Conservation (phyloP, 2,329 filamentous ascomycete species). For the Exophiala sideris region DNA sequence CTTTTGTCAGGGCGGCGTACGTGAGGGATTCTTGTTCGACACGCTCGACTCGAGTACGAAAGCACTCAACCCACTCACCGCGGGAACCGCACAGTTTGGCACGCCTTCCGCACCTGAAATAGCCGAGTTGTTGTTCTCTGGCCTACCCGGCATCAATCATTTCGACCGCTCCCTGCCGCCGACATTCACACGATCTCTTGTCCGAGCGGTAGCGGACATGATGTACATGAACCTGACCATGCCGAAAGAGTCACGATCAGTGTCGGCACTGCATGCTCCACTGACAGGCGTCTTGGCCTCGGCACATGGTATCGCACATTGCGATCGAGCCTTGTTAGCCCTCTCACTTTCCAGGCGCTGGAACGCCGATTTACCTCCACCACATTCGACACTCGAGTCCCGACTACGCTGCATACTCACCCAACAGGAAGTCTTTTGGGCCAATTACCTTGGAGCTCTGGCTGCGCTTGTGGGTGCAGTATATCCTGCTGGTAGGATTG, state of each 20-base stretch:
- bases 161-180: constrained; percentile 29
- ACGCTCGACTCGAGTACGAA: constrained; percentile 56
- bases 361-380: constrained; percentile 31
- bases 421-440: constrained; percentile 37
- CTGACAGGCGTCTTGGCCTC: constrained; percentile 34
- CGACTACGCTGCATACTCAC: constrained; percentile 32
- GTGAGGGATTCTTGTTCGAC: constrained; percentile 73
- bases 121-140: constrained; percentile 45
- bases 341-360: constrained; percentile 36
- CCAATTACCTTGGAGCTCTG: constrained; percentile 32
- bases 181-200: constrained; percentile 29
- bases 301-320: constrained; percentile 35
- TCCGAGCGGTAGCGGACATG: constrained; percentile 34
- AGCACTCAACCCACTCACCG: constrained; percentile 63
- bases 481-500: constrained; percentile 32
- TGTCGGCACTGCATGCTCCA: constrained; percentile 33
- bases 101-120: constrained; percentile 45
- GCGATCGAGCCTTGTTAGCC: constrained; percentile 34
- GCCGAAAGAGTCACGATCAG: constrained; percentile 34
- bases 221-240: constrained; percentile 35
- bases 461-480: constrained; percentile 32
- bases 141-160: constrained; percentile 38
- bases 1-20: constrained; percentile 84
- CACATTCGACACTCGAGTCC: constrained; percentile 31
- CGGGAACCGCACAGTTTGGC: constrained; percentile 56